A percentile compares a stretch with the other conserved stretches of the same genome.
Evolutionary conservation across 208 protist genomes (phyloP).

Genomic region (Trypanosoma theileri): DNA sequence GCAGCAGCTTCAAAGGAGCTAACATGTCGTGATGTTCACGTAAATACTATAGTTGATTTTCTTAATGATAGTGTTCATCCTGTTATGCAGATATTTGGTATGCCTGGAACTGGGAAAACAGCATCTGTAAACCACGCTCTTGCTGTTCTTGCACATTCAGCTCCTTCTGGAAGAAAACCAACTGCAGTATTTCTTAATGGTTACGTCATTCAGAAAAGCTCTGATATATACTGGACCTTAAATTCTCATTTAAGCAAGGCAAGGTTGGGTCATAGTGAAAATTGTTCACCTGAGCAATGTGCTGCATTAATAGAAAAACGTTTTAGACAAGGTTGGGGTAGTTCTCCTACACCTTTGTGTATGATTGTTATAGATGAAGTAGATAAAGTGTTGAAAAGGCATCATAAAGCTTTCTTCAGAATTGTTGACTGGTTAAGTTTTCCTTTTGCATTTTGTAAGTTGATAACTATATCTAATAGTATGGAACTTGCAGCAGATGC

Average conservation of each 20-base stretch:
- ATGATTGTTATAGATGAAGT: conserved; percentile 91
- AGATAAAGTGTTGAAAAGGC: conserved; percentile 81
- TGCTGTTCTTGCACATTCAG: conserved; percentile 38
- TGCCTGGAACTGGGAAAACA: conserved; percentile 91
- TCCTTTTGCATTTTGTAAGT: conserved; percentile 76
- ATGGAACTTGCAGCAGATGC: conserved; percentile 86
- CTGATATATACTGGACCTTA: conserved; percentile 87
- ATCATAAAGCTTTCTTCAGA: conserved; percentile 79
- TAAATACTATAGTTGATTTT: conserved; percentile 64
- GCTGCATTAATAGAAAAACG: conserved; percentile 75
- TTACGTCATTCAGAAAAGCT: conserved; percentile 85
- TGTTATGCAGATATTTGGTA: conserved; percentile 89
- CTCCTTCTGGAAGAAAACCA: conserved; percentile 34
- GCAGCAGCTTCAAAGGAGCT: conserved; percentile 56
- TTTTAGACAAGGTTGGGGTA: conserved; percentile 73
- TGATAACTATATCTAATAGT: conserved; percentile 88
- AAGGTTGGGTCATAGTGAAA: conserved; percentile 50
- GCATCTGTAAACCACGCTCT: conserved; percentile 80
- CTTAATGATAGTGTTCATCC: conserved; percentile 60
- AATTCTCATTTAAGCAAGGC: conserved; percentile 71
- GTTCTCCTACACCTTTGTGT: conserved; percentile 38
- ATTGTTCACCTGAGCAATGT: conserved; percentile 61
- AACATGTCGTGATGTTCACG: conserved; percentile 72
- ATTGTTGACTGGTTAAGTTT: conserved; percentile 87
- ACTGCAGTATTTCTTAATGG: conserved; percentile 89